These are phyloP conservation scores for Coleophoma eucalyptorum DNA, from an alignment of 2,329 filamentous ascomycete genomes.

Conservation along the genomic window DNA sequence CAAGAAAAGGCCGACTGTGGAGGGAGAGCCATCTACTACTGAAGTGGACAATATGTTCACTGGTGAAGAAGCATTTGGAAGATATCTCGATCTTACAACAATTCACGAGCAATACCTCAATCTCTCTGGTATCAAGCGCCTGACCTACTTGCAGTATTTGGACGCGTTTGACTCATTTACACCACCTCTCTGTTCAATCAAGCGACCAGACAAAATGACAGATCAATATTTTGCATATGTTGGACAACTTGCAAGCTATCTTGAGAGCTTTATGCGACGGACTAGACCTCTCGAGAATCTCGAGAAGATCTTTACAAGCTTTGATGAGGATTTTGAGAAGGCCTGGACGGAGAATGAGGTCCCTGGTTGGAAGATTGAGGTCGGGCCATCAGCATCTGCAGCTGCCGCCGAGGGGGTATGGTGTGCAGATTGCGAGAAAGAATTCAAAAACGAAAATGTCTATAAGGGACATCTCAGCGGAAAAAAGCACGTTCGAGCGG, in stretches of 20 bases:
- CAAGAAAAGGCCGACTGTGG: slow-evolving; percentile 60
- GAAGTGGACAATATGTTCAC: slow-evolving; percentile 91
- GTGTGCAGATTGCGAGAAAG: slow-evolving; percentile 90
- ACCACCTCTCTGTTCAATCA: slow-evolving; percentile 68
- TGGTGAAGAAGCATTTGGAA: slow-evolving; percentile 89
- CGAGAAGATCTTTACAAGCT: slow-evolving; percentile 69
- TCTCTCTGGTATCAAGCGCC: slow-evolving; percentile 76
- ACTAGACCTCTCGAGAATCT: slow-evolving; percentile 84
- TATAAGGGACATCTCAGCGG: slow-evolving; percentile 86
- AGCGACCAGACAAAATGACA: slow-evolving; percentile 79
- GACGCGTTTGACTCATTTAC: slow-evolving; percentile 86
- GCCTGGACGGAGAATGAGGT: slow-evolving; percentile 79
- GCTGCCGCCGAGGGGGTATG: slow-evolving; percentile 65
- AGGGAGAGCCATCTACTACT: slow-evolving; percentile 57
- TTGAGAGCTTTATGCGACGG: slow-evolving; percentile 83
- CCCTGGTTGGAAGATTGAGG: slow-evolving; percentile 69
- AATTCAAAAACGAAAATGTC: slow-evolving; percentile 93
- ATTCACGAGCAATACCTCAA: slow-evolving; percentile 90
- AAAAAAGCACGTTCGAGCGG: slow-evolving; percentile 89
- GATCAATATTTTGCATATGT: slow-evolving; percentile 93
- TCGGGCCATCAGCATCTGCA: slow-evolving; percentile 14
- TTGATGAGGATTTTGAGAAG: slow-evolving; percentile 80
- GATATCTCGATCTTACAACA: slow-evolving; percentile 83
- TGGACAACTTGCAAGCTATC: slow-evolving; percentile 72
- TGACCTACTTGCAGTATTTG: slow-evolving; percentile 90